These are phyloP conservation scores for Fraxinus sp. DNA, from an alignment of 305 asterid species.

Conservation along the genomic window DNA sequence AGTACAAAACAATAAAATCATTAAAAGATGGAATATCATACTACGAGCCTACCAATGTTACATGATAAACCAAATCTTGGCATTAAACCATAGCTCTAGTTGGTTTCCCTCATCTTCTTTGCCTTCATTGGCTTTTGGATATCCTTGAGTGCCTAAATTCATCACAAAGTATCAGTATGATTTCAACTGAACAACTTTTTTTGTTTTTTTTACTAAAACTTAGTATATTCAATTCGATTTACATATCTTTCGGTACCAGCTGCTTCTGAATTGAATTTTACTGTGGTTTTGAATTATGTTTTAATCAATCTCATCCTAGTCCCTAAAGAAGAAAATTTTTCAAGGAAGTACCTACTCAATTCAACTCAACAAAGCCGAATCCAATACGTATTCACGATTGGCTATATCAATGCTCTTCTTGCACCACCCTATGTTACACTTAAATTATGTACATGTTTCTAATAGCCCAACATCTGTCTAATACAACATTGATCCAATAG, in stretches of 20 bases:
- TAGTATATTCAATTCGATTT: neutral
- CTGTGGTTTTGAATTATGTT: neutral
- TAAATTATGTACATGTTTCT: neutral
- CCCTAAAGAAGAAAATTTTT: neutral
- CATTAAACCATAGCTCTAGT: neutral
- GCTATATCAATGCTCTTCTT: neutral
- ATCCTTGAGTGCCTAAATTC: neutral
- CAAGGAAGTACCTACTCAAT: neutral
- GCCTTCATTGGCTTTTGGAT: neutral
- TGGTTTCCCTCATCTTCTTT: neutral
- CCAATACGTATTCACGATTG: neutral
- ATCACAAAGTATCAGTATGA: neutral
- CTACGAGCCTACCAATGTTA: neutral
- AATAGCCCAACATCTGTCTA: neutral
- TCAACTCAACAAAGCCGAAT: neutral
- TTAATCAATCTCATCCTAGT: neutral
- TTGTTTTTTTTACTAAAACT: neutral
- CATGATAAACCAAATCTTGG: neutral
- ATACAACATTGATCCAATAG: neutral
- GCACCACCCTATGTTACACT: neutral
- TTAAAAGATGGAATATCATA: neutral
- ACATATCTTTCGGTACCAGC: neutral
- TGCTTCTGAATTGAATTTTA: neutral
- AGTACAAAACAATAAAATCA: neutral
- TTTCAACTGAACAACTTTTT: neutral